Percentiles rank a stretch among this genome's conserved stretches.
phyloP scores from a whole-genome alignment of 306 rosid genomes.

The Neltuma alba region DNA sequence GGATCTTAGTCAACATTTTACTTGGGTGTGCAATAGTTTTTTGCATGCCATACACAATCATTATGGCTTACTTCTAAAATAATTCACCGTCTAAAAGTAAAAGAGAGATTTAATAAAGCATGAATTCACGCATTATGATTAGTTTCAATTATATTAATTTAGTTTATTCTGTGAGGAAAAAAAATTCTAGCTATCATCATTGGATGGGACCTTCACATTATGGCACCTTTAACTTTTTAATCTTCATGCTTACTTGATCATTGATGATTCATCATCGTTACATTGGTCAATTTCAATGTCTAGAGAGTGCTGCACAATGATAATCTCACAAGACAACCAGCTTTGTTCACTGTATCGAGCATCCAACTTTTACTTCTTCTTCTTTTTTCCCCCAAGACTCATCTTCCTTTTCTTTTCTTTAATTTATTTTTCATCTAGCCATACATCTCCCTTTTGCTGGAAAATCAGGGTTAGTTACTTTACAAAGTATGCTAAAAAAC shows the following conservation, averaged over 20 bases:
- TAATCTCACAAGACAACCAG: constrained; percentile 34
- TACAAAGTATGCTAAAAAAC: constrained; percentile 21
- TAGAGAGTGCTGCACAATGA: constrained; percentile 46
- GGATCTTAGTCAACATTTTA: background rate
- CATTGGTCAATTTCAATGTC: constrained; percentile 41
- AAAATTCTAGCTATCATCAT: constrained; percentile 54
- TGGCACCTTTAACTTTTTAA: constrained; percentile 45
- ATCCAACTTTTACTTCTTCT: constrained; percentile 41
- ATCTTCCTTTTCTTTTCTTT: constrained; percentile 28
- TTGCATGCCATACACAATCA: constrained; percentile 50
- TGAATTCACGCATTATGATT: constrained; percentile 46
- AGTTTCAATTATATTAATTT: constrained; percentile 23
- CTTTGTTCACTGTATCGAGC: constrained; percentile 27
- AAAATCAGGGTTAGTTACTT: constrained; percentile 23
- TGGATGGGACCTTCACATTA: constrained; percentile 42
- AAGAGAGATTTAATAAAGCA: constrained; percentile 43
- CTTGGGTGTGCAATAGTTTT: constrained; percentile 21
- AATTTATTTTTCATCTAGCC: constrained; percentile 1
- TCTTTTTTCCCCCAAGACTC: constrained; percentile 30
- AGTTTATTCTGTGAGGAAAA: constrained; percentile 46
- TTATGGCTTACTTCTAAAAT: constrained; percentile 42
- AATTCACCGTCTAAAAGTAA: constrained; percentile 40
- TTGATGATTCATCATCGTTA: constrained; percentile 41
- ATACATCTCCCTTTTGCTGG: background rate
- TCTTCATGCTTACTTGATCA: constrained; percentile 49